Evolutionary conservation across 1,284 basidiomycete genomes (phyloP).

Genomic region (Trichosporon inkin): DNA sequence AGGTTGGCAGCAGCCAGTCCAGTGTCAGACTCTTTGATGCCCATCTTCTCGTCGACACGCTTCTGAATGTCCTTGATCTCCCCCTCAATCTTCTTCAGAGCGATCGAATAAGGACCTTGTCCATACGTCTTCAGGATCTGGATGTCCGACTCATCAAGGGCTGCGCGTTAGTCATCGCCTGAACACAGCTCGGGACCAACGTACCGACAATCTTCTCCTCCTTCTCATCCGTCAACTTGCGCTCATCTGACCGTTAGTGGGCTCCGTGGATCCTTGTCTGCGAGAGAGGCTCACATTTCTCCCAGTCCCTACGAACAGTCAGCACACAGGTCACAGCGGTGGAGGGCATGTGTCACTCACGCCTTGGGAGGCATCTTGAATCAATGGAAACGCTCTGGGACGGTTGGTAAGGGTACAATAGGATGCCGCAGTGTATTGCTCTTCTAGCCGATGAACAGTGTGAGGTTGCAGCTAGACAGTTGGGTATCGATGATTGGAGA

Average conservation of each 20-base stretch:
- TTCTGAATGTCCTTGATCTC: slow-evolving; percentile 98
- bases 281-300: slow-evolving; percentile 68
- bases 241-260: slow-evolving; percentile 57
- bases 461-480: not conserved
- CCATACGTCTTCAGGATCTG: slow-evolving; percentile 99
- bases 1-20: slow-evolving; percentile 94
- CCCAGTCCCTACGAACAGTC: slow-evolving; percentile 70
- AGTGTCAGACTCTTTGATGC: slow-evolving; percentile 98
- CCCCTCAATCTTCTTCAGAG: slow-evolving; percentile 81
- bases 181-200: slow-evolving; percentile 33
- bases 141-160: slow-evolving; percentile 96
- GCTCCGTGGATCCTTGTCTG: not conserved
- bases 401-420: slow-evolving; percentile 2
- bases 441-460: slow-evolving; percentile 1
- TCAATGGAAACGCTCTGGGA: slow-evolving; percentile 75
- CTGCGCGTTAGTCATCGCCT: slow-evolving; percentile 49
- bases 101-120: slow-evolving; percentile 91
- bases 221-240: slow-evolving; percentile 73
- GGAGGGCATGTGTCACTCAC: not conserved
- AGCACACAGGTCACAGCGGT: not conserved
- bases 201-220: slow-evolving; percentile 88
- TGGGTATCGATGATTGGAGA: too few species aligned
- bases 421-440: not conserved
- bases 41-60: slow-evolving; percentile 94
- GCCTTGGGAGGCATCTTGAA: slow-evolving; percentile 23